Evolutionary conservation across 768 basidiomycete genomes (phyloP).

Genomic region (Chiua virens): DNA sequence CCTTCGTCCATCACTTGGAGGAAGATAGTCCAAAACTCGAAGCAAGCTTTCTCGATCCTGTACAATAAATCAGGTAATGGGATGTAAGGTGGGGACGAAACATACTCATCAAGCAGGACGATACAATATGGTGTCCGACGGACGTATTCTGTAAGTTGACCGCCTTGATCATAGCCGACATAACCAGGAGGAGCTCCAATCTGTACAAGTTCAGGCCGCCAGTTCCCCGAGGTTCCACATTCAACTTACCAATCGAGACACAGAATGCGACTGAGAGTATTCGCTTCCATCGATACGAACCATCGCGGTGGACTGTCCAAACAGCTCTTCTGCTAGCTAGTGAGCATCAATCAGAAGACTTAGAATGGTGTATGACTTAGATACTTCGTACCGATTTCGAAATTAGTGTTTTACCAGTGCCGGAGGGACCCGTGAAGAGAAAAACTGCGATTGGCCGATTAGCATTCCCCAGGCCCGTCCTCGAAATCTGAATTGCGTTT

Average conservation of each 20-base stretch:
- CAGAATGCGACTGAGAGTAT: conserved; percentile 43
- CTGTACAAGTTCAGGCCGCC: too few species aligned
- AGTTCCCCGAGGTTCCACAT: too few species aligned
- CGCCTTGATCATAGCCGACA: conserved; percentile 44
- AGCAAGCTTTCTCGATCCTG: conserved; percentile 44
- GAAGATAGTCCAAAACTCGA: conserved; percentile 43
- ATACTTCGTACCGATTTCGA: conserved; percentile 8
- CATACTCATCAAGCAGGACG: conserved; percentile 27
- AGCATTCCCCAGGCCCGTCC: conserved; percentile 47
- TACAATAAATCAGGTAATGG: background rate
- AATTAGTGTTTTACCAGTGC: conserved; percentile 42
- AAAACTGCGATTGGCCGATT: conserved; percentile 46
- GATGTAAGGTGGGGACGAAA: background rate
- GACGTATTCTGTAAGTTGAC: conserved; percentile 46
- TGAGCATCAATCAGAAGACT: background rate
- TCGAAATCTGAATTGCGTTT: conserved; percentile 47
- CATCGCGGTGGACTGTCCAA: conserved; percentile 42
- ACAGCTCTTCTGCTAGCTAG: conserved; percentile 44
- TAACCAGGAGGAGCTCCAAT: conserved; percentile 40
- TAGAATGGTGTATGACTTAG: background rate
- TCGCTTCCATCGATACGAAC: conserved; percentile 49
- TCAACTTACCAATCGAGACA: conserved; percentile 35
- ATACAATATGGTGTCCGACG: conserved; percentile 40
- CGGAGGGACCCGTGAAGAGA: conserved; percentile 41
- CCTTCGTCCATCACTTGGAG: conserved; percentile 51